A percentile compares a stretch with the other conserved stretches of the same genome.
Conservation (phyloP, 202 grass and related monocot species). For the Setaria viridis region DNA sequence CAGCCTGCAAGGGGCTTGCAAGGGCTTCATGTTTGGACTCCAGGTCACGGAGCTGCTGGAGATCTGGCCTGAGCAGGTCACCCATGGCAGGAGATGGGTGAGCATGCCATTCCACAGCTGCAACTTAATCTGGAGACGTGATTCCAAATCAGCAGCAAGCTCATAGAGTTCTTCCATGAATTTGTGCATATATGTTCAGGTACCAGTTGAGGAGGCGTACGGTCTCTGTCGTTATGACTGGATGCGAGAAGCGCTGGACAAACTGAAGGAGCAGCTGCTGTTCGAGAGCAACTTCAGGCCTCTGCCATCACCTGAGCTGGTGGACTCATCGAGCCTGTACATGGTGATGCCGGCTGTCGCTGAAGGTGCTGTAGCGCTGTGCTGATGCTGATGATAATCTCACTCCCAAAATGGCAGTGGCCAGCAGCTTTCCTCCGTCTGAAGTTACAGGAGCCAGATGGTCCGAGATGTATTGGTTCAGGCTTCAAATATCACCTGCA, state of each 20-base stretch:
- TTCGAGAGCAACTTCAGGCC: conserved; percentile 14
- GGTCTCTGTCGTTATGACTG: conserved; percentile 70
- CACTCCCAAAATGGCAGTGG: not conserved
- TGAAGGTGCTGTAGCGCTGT: conserved; percentile 48
- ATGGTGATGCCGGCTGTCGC: conserved; percentile 33
- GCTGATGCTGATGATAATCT: conserved; percentile 24
- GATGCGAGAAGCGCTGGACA: conserved; percentile 73
- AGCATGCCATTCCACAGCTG: conserved; percentile 15
- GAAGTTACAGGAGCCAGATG: conserved; percentile 8
- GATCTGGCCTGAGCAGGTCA: conserved; percentile 71
- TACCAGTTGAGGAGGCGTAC: conserved; percentile 50
- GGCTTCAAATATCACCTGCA: conserved; percentile 8
- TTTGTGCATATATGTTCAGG: conserved; percentile 43
- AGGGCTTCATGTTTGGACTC: conserved; percentile 76
- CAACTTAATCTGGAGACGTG: not conserved
- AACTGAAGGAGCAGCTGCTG: conserved; percentile 53
- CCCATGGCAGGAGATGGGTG: conserved; percentile 76
- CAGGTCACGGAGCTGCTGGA: conserved; percentile 75
- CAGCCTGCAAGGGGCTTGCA: conserved; percentile 60
- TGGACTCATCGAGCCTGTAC: conserved; percentile 36
- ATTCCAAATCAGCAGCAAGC: not conserved
- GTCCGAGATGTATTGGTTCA: not conserved
- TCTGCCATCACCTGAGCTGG: not conserved
- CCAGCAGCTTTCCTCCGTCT: not conserved
- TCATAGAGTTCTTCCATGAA: conserved; percentile 25